Percentiles rank a stretch among this genome's conserved stretches.
These are phyloP conservation scores for Hygrophorus pudorinus DNA, from an alignment of 768 basidiomycete species.

Conservation along the genomic window DNA sequence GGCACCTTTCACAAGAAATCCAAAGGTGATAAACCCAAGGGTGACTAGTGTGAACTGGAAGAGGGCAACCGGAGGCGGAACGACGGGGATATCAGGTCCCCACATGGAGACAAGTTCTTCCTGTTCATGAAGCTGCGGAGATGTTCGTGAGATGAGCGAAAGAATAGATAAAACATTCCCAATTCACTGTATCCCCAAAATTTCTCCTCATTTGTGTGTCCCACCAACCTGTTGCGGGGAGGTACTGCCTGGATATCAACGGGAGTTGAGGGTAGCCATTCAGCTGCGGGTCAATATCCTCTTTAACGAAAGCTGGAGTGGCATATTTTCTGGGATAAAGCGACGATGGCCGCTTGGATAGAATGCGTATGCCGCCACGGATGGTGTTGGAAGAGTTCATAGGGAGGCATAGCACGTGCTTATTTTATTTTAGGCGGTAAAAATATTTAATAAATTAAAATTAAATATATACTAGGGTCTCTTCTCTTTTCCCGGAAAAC, in stretches of 20 bases:
- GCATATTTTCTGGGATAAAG: conserved; percentile 21
- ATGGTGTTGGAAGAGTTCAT: conserved; percentile 9
- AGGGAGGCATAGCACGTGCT: conserved; percentile 7
- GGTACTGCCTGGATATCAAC: conserved; percentile 51
- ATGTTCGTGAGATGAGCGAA: conserved; percentile 7
- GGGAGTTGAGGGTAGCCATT: conserved; percentile 68
- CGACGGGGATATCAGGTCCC: conserved; percentile 64
- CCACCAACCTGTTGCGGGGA: conserved; percentile 62
- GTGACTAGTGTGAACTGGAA: conserved; percentile 56
- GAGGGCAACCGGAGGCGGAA: conserved; percentile 50
- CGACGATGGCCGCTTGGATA: conserved; percentile 14
- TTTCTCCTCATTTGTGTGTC: conserved; percentile 71
- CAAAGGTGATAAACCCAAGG: conserved; percentile 54
- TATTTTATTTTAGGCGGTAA: conserved; percentile 12
- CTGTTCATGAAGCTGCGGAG: conserved; percentile 59
- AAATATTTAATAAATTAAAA: neutral
- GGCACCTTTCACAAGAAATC: conserved; percentile 43
- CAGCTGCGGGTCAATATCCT: conserved; percentile 54
- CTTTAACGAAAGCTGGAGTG: conserved; percentile 17
- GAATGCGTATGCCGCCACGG: conserved; percentile 16
- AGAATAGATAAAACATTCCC: conserved; percentile 6
- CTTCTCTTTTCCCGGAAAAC: too few species aligned
- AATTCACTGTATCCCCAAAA: conserved; percentile 44
- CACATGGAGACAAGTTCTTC: conserved; percentile 82
- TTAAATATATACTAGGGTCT: too few species aligned